Evolutionary conservation across 208 protist species (phyloP), one percentile per base, ranked within the genome.

Genomic region (Vickermania spadyakhi): DNA sequence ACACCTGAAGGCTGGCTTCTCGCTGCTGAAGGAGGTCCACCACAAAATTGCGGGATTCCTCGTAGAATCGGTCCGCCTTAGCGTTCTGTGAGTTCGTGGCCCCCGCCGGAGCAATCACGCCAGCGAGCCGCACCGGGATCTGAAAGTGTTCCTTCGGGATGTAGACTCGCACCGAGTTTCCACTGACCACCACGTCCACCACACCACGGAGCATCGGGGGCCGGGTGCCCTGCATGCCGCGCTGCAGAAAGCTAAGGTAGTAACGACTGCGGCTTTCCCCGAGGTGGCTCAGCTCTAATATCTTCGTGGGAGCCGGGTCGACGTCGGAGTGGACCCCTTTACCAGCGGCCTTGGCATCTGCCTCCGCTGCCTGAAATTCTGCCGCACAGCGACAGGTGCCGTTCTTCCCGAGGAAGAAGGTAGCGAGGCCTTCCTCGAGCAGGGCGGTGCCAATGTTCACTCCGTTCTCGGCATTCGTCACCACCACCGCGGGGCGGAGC

Each of bases 161-260:
- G 75, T 88, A 93, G 30, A 96, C 82, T 7, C 86, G 83, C 58
- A 96, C 68, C 29, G 81, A 91, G 75, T 75, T 88, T 11, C 77
- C 74, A 45, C 84, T 83, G 49, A 96, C 61, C 22, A 93, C 84
- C 26, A 87, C 58, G 57, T 96, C 89, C 0, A 96, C 79, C 22
- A 93, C 73, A 31, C 82, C 83, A 54, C 75, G 72, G 31, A 92
- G 65, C 49, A 82, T 56, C 25, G 86, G 80, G 23, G 86, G 79
- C 27, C 89, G 84, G 64, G 63, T 81, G 27, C 82, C 73, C 66
- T 92, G 83, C 89, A 95, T 93, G 51, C 86, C 89, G 36, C 81
- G 76, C 70, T 93, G 89, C 1, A 96, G 75, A 58, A 93, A 96
- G 64, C 78, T 89, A 26, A 93, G 74, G 68, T 93, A 96, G 70